Conservation (phyloP, 1,139 yeast species). For the Diutina mesorugosa region DNA sequence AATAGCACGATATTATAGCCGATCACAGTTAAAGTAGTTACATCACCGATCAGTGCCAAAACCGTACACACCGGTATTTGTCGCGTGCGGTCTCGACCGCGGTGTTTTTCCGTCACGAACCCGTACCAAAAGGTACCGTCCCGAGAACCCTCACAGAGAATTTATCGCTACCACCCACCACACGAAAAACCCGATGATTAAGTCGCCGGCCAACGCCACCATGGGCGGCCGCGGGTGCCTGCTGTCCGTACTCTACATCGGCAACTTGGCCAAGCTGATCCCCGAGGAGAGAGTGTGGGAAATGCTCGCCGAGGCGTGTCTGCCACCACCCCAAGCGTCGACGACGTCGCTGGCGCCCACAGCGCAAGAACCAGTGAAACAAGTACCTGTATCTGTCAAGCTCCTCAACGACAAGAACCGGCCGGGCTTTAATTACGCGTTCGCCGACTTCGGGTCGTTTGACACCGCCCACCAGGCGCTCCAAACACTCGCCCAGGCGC, state of each 20-base stretch:
- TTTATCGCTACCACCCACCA: background rate
- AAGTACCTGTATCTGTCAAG: constrained; percentile 26
- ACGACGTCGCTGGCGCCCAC: constrained; percentile 59
- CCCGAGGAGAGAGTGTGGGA: constrained; percentile 51
- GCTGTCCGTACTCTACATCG: constrained; percentile 62
- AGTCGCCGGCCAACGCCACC: constrained; percentile 49
- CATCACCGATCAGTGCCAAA: too few species aligned
- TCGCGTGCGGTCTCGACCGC: too few species aligned
- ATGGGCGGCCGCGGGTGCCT: constrained; percentile 78
- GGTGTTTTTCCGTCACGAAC: too few species aligned
- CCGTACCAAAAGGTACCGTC: too few species aligned
- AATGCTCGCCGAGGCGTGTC: constrained; percentile 50
- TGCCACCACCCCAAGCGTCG: constrained; percentile 30
- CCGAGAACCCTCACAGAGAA: too few species aligned
- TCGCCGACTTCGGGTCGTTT: constrained; percentile 57
- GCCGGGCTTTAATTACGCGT: constrained; percentile 70
- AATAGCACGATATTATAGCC: too few species aligned
- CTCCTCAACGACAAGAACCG: constrained; percentile 65
- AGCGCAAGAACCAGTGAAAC: constrained; percentile 72
- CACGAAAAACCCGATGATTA: background rate
- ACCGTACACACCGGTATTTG: too few species aligned
- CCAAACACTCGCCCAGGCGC: constrained; percentile 43
- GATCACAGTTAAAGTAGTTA: too few species aligned
- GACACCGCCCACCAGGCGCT: constrained; percentile 53
- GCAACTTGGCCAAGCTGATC: constrained; percentile 55